These are phyloP conservation scores for Eucalyptus cladocalyx DNA, from an alignment of 345 rosid species.

Conservation along the genomic window DNA sequence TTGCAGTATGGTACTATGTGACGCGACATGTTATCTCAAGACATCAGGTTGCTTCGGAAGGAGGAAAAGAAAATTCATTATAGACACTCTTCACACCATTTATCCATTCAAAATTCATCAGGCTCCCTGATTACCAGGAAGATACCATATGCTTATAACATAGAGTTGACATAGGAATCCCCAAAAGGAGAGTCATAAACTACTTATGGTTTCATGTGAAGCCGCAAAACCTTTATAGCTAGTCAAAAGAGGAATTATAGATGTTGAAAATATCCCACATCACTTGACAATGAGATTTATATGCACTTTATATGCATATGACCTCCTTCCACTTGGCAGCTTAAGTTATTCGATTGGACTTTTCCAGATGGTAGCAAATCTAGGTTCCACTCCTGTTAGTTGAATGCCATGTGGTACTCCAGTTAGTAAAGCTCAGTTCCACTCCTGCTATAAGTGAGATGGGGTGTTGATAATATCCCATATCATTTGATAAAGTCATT, in stretches of 20 bases:
- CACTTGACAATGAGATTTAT: neutral
- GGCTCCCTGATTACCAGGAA: neutral
- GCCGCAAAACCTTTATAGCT: neutral
- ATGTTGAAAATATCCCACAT: neutral
- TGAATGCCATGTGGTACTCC: neutral
- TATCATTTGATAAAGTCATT: neutral
- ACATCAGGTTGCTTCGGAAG: neutral
- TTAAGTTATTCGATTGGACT: neutral
- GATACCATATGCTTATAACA: neutral
- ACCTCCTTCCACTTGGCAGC: neutral
- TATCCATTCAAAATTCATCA: neutral
- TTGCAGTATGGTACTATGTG: neutral
- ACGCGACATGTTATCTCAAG: neutral
- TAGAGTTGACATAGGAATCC: neutral
- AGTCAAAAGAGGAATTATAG: neutral
- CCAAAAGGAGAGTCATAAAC: neutral
- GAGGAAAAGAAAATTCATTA: neutral
- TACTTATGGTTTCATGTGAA: neutral
- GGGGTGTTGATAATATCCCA: neutral
- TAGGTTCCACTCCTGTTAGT: neutral
- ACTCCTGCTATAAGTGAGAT: neutral
- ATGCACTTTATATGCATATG: neutral
- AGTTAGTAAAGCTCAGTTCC: neutral
- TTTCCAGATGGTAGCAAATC: neutral
- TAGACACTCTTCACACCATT: neutral